phyloP scores from a whole-genome alignment of 1,284 basidiomycete species.

The Cystobasidium sp. region DNA sequence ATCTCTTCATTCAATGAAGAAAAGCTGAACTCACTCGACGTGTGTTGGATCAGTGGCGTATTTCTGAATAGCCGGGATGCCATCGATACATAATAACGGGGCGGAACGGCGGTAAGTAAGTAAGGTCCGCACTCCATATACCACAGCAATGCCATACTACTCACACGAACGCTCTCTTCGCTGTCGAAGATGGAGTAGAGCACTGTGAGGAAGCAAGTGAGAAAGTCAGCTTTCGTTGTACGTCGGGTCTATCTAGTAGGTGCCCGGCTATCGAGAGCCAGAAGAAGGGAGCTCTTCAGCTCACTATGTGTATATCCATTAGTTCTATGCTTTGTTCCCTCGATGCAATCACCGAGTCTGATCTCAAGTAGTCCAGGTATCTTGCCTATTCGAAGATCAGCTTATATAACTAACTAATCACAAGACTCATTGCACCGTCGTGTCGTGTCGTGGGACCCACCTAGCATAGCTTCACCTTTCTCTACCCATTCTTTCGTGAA shows the following conservation, averaged over 20 bases:
- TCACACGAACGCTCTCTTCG: conserved; percentile 21
- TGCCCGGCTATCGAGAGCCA: neutral
- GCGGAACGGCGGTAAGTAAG: neutral
- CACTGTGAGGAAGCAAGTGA: too few relatives aligned
- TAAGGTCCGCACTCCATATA: neutral
- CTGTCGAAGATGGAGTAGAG: conserved; percentile 30
- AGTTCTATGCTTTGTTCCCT: conserved; percentile 19
- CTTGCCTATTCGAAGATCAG: too few relatives aligned
- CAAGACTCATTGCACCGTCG: too few relatives aligned
- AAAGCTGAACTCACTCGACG: conserved; percentile 7
- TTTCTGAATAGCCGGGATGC: conserved; percentile 10
- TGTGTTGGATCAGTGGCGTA: conserved; percentile 25
- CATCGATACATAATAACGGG: neutral
- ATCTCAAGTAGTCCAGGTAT: conserved; percentile 27
- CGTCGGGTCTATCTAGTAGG: too few relatives aligned
- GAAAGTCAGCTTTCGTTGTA: too few relatives aligned
- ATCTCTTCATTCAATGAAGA: neutral
- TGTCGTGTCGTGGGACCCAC: conserved; percentile 5
- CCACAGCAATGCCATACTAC: neutral
- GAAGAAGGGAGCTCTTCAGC: neutral
- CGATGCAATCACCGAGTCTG: conserved; percentile 11
- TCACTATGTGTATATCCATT: conserved; percentile 21
- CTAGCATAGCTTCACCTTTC: conserved; percentile 29
- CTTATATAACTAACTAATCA: too few relatives aligned
- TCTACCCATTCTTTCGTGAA: conserved; percentile 24